Evolutionary conservation across 2,329 filamentous ascomycete species (phyloP).

Genomic region (Parafenestella ontariensis): DNA sequence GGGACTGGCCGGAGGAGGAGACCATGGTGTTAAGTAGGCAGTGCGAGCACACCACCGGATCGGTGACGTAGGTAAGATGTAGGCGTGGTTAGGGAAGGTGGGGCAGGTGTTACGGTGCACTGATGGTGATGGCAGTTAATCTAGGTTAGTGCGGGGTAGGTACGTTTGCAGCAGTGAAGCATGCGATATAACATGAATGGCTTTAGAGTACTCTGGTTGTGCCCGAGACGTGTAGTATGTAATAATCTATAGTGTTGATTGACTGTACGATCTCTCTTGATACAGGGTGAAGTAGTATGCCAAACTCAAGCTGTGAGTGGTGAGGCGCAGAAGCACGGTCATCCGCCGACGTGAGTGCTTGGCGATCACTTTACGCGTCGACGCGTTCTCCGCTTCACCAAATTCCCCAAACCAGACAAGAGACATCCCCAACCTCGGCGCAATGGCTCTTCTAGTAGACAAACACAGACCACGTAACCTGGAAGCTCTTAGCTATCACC

Average conservation of each 20-base stretch:
- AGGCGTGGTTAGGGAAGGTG: slow-evolving; percentile 5
- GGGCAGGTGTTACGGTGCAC: background rate
- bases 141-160: slow-evolving; percentile 10
- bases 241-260: too few relatives aligned
- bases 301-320: background rate
- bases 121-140: slow-evolving; percentile 1
- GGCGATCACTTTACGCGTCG: slow-evolving; percentile 42
- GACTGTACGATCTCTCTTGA: too few relatives aligned
- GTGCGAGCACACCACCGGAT: slow-evolving; percentile 20
- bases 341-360: slow-evolving; percentile 15
- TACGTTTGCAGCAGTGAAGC: background rate
- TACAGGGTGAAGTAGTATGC: too few relatives aligned
- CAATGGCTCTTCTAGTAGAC: slow-evolving; percentile 70
- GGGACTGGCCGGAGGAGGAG: slow-evolving; percentile 9
- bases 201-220: too few relatives aligned
- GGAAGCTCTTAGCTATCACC: slow-evolving; percentile 83
- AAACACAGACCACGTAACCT: slow-evolving; percentile 75
- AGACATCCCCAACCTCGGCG: slow-evolving; percentile 18
- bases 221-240: too few relatives aligned
- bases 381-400: slow-evolving; percentile 33
- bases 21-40: slow-evolving; percentile 28
- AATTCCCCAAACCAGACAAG: slow-evolving; percentile 7
- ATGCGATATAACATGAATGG: too few relatives aligned
- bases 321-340: background rate
- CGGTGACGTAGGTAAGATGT: slow-evolving; percentile 31